Base-by-base conservation (phyloP, 2,329 filamentous ascomycete genomes). In the Phaeoacremonium minimum region DNA sequence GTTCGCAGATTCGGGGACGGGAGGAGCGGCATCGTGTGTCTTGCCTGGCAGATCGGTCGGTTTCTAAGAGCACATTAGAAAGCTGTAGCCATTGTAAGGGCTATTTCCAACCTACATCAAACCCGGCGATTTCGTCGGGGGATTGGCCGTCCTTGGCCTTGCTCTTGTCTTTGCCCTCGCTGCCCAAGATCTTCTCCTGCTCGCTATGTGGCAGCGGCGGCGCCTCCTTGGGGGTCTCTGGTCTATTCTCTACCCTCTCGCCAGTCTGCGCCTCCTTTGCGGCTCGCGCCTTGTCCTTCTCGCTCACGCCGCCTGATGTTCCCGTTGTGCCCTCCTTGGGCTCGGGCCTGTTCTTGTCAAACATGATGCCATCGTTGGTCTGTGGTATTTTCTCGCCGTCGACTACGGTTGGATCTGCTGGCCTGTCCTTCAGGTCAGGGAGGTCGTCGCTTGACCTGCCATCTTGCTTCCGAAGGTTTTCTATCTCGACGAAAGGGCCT, bases 311-410 rank as follows among this genome's bases (percentile, higher is more conserved):
- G 11, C 89, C 90, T 54, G 90, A 86, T 2, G 87, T 95, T 28
- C 91, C 91, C 4, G 85, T 87, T 3, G 87, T 94, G 32, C 90
- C 91, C 57, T 89, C 76, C 56, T 89, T 90, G 5, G 90, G 87
- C 28, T 77, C 74, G 26, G 75, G 65, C 46, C 88, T 73, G 55
- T 85, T 76, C 45, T 84, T 86, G 59, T 96, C 90, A 54, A 95
- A 86, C 91, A 96, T 96, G 40, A 96, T 88, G 28, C 90, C 88
- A 56, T 95, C 80, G 48, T 83, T 81, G 42, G 66, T 68, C 45
- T 79, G 68, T 18, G 78, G 77, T 15, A 83, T 78, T 58, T 72
- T 76, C 52, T 73, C 73, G 47, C 77, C 78, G 36, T 80, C 73
- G 30, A 78, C 58, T 8, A 75, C 56, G 17, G 70, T 74, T 32